phyloP scores from a whole-genome alignment of 257 asterid species.

The Buddleja alternifolia region DNA sequence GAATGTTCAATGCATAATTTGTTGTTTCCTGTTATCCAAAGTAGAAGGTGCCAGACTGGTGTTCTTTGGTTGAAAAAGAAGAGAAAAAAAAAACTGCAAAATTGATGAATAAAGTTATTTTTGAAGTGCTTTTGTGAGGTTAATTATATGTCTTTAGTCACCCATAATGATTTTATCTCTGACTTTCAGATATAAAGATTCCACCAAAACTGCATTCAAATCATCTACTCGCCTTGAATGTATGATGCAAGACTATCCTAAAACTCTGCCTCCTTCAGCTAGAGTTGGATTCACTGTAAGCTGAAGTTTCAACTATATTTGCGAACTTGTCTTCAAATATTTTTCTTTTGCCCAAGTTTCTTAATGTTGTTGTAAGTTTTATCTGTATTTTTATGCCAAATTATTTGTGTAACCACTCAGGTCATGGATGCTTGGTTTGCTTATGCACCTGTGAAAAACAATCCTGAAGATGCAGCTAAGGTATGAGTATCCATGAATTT shows the following conservation, averaged over 20 bases:
- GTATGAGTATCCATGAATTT: slow-evolving; percentile 39
- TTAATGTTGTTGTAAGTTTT: slow-evolving; percentile 19
- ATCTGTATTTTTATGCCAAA: not conserved
- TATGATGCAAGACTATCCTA: slow-evolving; percentile 99
- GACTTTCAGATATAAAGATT: slow-evolving; percentile 82
- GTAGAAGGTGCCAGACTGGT: not conserved
- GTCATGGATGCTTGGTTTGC: slow-evolving; percentile 95
- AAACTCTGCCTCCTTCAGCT: slow-evolving; percentile 90
- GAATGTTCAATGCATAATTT: not conserved
- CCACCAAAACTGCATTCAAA: slow-evolving; percentile 84
- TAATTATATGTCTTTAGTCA: not conserved
- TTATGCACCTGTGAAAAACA: slow-evolving; percentile 98
- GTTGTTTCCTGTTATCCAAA: not conserved
- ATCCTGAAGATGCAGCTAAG: slow-evolving; percentile 99
- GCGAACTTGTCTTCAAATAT: not conserved
- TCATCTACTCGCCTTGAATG: slow-evolving; percentile 99
- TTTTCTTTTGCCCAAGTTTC: slow-evolving; percentile 11
- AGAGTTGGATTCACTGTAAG: slow-evolving; percentile 98
- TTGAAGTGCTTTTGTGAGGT: not conserved
- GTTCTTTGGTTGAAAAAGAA: not conserved
- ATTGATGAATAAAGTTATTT: not conserved
- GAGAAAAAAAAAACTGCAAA: not conserved
- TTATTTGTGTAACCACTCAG: slow-evolving; percentile 39
- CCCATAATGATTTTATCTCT: slow-evolving; percentile 28
- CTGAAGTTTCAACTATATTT: slow-evolving; percentile 27